These are phyloP conservation scores for Marasmius oreades DNA, from an alignment of 1,284 basidiomycete species.

Conservation along the genomic window DNA sequence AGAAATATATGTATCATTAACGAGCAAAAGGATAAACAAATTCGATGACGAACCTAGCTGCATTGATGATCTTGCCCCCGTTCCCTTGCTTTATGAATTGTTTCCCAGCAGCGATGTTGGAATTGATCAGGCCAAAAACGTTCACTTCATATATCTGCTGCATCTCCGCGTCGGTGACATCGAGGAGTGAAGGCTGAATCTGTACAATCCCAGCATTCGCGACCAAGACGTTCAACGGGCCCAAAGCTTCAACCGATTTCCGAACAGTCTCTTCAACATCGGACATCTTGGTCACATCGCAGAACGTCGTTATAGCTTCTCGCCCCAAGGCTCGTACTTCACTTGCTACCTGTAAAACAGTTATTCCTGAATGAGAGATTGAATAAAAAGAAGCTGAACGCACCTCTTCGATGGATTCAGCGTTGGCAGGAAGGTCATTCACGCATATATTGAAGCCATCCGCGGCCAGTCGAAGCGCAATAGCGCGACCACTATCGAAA, in stretches of 20 bases:
- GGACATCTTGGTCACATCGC: constrained; percentile 12
- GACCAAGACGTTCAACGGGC: constrained; percentile 12
- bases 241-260: constrained; percentile 10
- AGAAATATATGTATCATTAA: neutral
- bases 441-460: constrained; percentile 14
- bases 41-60: constrained; percentile 8
- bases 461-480: constrained; percentile 10
- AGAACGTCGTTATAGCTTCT: constrained; percentile 7
- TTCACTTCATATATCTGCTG: constrained; percentile 11
- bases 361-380: neutral
- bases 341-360: constrained; percentile 4
- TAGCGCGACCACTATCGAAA: constrained; percentile 9
- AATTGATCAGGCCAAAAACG: constrained; percentile 12
- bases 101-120: constrained; percentile 9
- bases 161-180: constrained; percentile 12
- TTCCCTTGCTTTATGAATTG: constrained; percentile 15
- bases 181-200: constrained; percentile 7
- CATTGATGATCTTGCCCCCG: constrained; percentile 16
- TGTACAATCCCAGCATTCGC: constrained; percentile 17
- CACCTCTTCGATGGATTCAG: constrained; percentile 4
- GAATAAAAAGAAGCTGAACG: neutral
- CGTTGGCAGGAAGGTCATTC: constrained; percentile 11
- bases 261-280: constrained; percentile 12
- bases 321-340: constrained; percentile 11
- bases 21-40: neutral